A percentile compares a stretch with the other conserved stretches of the same genome.
phyloP scores from a whole-genome alignment of 1,284 basidiomycete genomes.

The Coniophora puteana region DNA sequence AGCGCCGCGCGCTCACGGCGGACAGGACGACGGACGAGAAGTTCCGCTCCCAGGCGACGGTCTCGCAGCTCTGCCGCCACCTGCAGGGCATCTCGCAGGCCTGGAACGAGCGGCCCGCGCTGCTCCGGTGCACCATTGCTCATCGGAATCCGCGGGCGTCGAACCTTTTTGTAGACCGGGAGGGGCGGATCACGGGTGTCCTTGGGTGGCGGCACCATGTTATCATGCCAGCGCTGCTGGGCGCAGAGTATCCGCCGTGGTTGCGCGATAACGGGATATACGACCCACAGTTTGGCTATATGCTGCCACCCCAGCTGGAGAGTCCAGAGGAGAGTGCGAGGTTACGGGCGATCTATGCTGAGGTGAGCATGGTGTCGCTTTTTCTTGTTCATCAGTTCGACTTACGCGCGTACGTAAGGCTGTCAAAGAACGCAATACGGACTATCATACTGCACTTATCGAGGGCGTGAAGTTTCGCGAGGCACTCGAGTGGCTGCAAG shows the following conservation, averaged over 20 bases:
- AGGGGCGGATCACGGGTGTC: constrained; percentile 10
- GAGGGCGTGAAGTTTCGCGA: constrained; percentile 3
- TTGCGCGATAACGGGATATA: constrained; percentile 11
- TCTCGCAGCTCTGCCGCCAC: constrained; percentile 5
- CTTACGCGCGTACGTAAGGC: not conserved
- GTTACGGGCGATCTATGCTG: constrained; percentile 6
- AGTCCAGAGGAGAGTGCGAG: constrained; percentile 13
- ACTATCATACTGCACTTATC: constrained; percentile 6
- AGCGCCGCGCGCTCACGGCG: constrained; percentile 1
- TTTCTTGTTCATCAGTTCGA: not conserved
- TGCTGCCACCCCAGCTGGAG: constrained; percentile 12
- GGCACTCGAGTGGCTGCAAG: constrained; percentile 8
- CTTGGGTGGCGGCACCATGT: constrained; percentile 17
- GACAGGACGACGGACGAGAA: constrained; percentile 5
- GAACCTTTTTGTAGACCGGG: constrained; percentile 1
- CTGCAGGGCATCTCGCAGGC: not conserved
- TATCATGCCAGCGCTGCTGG: constrained; percentile 15
- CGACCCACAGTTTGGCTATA: constrained; percentile 12
- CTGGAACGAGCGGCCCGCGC: not conserved
- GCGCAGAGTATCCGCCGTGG: constrained; percentile 15
- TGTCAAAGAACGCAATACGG: not conserved
- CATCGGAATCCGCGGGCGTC: constrained; percentile 3
- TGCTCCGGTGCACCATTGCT: constrained; percentile 1
- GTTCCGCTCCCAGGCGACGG: constrained; percentile 6
- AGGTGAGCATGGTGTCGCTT: constrained; percentile 2